These are phyloP conservation scores for Rhizopus sp. DNA, from an alignment of 371 early-diverging fungal species.

Conservation along the genomic window DNA sequence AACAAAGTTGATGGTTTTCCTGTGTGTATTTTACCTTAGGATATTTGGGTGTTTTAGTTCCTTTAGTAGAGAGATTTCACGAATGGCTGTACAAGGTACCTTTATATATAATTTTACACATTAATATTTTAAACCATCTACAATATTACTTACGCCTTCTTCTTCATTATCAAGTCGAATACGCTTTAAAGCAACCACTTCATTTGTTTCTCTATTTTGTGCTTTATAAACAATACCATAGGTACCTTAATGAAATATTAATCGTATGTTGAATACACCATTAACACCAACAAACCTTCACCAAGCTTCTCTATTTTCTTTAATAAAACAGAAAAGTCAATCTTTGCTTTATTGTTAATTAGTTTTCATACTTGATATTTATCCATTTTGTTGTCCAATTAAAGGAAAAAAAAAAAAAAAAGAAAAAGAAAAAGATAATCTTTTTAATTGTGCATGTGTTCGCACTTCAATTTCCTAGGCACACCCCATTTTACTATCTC, in stretches of 20 bases:
- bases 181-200: conserved; percentile 98
- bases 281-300: conserved; percentile 58
- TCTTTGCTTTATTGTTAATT: neutral
- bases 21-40: conserved; percentile 61
- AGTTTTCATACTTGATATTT: conserved; percentile 70
- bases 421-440: conserved; percentile 1
- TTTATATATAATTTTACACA: conserved; percentile 17
- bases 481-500: too few species aligned
- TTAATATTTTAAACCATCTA: neutral
- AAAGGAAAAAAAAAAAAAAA: conserved; percentile 12
- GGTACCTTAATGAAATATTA: conserved; percentile 64
- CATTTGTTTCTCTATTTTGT: conserved; percentile 88
- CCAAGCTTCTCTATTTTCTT: conserved; percentile 93
- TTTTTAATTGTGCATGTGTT: conserved; percentile 3
- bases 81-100: conserved; percentile 96
- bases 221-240: conserved; percentile 98
- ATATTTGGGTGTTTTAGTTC: conserved; percentile 96
- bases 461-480: too few species aligned
- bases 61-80: conserved; percentile 98
- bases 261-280: neutral
- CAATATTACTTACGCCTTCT: conserved; percentile 71
- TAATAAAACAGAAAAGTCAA: neutral
- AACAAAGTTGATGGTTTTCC: neutral
- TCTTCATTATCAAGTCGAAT: conserved; percentile 96
- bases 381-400: conserved; percentile 58